These are phyloP conservation scores for Lodderomyces pseudojiufengensis DNA, from an alignment of 1,139 yeast genomes.

Conservation along the genomic window DNA sequence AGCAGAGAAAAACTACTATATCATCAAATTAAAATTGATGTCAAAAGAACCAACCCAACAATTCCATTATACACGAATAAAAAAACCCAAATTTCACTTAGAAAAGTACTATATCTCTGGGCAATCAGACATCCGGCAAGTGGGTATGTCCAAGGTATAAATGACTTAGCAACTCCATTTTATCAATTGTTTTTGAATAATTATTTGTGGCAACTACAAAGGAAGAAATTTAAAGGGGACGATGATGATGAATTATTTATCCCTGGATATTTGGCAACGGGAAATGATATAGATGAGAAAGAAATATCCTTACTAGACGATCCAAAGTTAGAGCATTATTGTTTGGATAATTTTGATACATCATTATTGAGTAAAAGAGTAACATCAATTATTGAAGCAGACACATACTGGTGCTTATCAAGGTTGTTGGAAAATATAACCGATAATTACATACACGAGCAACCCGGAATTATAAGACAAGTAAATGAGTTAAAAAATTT, in stretches of 20 bases:
- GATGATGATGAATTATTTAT: conserved; percentile 28
- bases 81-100: conserved; percentile 73
- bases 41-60: conserved; percentile 90
- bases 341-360: conserved; percentile 57
- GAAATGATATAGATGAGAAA: not conserved
- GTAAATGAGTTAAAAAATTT: conserved; percentile 76
- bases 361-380: conserved; percentile 50
- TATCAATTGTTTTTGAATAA: conserved; percentile 80
- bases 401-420: conserved; percentile 94
- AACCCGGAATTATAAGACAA: conserved; percentile 93
- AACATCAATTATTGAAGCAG: conserved; percentile 67
- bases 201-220: conserved; percentile 52
- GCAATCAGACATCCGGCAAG: conserved; percentile 97
- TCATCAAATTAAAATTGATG: conserved; percentile 95
- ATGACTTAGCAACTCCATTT: conserved; percentile 92
- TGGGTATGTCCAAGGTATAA: conserved; percentile 99
- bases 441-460: conserved; percentile 95
- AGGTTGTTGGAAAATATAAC: conserved; percentile 89
- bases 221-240: conserved; percentile 14
- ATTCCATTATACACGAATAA: conserved; percentile 66
- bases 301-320: conserved; percentile 21
- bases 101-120: conserved; percentile 86
- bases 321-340: conserved; percentile 21
- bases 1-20: conserved; percentile 71
- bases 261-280: conserved; percentile 29